A percentile compares a stretch with the other conserved stretches of the same genome.
Conservation (phyloP, 345 rosid species). For the Eucalyptus camaldulensis region DNA sequence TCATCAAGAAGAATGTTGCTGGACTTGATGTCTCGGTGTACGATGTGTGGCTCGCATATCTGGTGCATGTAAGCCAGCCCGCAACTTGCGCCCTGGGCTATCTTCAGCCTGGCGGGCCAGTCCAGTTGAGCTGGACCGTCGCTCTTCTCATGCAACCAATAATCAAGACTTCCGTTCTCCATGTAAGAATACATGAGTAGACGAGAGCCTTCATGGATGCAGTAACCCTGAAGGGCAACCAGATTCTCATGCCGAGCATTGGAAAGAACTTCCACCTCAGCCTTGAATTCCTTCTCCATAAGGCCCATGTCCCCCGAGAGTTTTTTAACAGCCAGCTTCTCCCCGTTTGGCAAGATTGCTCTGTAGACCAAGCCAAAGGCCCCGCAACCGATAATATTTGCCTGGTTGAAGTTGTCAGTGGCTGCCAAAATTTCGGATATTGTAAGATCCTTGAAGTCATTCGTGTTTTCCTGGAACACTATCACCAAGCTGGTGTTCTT, state of each 20-base stretch:
- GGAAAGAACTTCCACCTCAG: constrained; percentile 35
- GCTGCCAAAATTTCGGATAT: constrained; percentile 24
- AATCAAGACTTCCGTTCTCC: constrained; percentile 38
- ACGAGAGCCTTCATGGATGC: constrained; percentile 22
- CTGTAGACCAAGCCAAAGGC: constrained; percentile 34
- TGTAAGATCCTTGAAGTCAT: constrained; percentile 12
- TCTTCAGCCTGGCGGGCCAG: constrained; percentile 32
- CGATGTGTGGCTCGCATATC: constrained; percentile 14
- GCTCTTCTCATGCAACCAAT: constrained; percentile 29
- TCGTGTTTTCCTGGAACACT: constrained; percentile 9
- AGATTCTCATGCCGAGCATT: constrained; percentile 29
- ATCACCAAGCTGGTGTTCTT: constrained; percentile 20
- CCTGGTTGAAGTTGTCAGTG: constrained; percentile 26
- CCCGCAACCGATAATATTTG: constrained; percentile 31
- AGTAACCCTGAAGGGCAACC: constrained; percentile 33
- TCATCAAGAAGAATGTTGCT: constrained; percentile 40
- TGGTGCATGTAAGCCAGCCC: constrained; percentile 39
- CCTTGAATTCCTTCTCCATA: constrained; percentile 34
- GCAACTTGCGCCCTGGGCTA: constrained; percentile 15
- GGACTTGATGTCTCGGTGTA: constrained; percentile 40
- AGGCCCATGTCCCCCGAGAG: constrained; percentile 33
- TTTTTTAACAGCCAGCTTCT: constrained; percentile 29
- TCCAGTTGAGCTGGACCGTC: constrained; percentile 25
- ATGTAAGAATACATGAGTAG: constrained; percentile 26
- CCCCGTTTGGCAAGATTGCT: constrained; percentile 21